Evolutionary conservation across 495 filamentous ascomycete species (phyloP).

Genomic region (Aspergillus coremiiformis): DNA sequence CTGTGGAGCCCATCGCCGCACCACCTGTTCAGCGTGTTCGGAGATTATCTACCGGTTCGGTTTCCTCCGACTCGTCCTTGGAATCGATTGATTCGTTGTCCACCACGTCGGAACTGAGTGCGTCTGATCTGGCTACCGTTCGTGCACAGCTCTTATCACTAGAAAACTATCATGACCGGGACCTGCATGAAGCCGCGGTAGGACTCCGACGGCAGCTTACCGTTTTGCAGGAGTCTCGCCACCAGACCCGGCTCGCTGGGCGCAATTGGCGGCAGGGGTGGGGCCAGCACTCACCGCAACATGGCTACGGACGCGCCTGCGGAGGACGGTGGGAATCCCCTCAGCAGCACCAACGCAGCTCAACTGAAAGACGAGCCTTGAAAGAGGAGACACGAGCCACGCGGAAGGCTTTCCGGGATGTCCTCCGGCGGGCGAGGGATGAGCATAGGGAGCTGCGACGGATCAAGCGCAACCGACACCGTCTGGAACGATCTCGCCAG

Average conservation of each 20-base stretch:
- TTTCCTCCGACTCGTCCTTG: constrained; percentile 33
- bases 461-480: constrained; percentile 17
- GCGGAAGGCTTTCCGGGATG: constrained; percentile 35
- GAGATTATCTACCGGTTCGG: constrained; percentile 29
- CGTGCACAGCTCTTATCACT: constrained; percentile 35
- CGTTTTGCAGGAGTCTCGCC: constrained; percentile 32
- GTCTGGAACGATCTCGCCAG: constrained; percentile 14
- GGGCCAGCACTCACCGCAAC: constrained; percentile 10
- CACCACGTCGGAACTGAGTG: constrained; percentile 35
- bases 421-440: constrained; percentile 32
- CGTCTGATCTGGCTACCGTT: constrained; percentile 35
- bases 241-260: constrained; percentile 21
- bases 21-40: constrained; percentile 19
- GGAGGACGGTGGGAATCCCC: constrained; percentile 40
- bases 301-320: constrained; percentile 12
- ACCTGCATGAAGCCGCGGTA: constrained; percentile 33
- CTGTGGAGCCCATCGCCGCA: constrained; percentile 2
- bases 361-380: constrained; percentile 24
- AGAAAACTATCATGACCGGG: constrained; percentile 34
- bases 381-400: constrained; percentile 37
- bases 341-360: constrained; percentile 27
- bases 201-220: constrained; percentile 35
- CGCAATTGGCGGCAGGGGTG: constrained; percentile 22
- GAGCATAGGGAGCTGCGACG: constrained; percentile 32
- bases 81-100: constrained; percentile 38